Evolutionary conservation across 129 eudicot species (phyloP).

Genomic region (Pulicaria dysenterica): DNA sequence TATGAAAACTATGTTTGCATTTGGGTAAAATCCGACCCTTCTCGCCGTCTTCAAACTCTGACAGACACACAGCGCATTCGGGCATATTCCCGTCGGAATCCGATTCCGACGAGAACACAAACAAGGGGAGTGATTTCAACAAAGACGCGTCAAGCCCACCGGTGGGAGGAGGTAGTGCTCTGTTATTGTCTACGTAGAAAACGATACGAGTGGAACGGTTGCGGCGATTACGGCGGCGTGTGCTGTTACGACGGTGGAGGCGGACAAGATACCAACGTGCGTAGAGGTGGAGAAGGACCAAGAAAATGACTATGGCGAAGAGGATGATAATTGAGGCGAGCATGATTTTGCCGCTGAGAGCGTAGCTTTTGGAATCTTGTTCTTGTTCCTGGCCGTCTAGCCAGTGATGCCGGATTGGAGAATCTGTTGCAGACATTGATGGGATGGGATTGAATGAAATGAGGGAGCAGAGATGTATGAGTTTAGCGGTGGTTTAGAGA

Average conservation of each 20-base stretch:
- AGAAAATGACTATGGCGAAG: conserved; percentile 57
- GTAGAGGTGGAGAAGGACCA: conserved; percentile 70
- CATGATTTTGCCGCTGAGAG: conserved; percentile 82
- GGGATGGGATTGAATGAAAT: neutral
- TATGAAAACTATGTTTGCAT: conserved; percentile 75
- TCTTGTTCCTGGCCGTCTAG: neutral
- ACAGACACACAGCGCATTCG: conserved; percentile 92
- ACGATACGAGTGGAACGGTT: conserved; percentile 50
- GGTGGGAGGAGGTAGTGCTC: neutral
- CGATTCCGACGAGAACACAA: conserved; percentile 39
- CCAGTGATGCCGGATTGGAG: neutral
- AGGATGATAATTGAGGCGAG: conserved; percentile 65
- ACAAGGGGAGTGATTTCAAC: conserved; percentile 57
- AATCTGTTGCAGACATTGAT: conserved; percentile 17
- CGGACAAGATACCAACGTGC: conserved; percentile 74
- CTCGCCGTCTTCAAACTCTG: conserved; percentile 77
- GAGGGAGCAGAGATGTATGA: neutral
- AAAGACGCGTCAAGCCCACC: conserved; percentile 51
- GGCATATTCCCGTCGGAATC: conserved; percentile 10
- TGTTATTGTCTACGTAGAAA: conserved; percentile 44
- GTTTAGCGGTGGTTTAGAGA: neutral
- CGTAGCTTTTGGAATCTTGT: conserved; percentile 42
- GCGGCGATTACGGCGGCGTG: conserved; percentile 51
- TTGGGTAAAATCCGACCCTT: conserved; percentile 69
- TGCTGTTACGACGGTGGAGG: conserved; percentile 41